Evolutionary conservation across 2,329 filamentous ascomycete species (phyloP), one percentile per base, ranked within the genome.

Genomic region (Fusarium secorum): DNA sequence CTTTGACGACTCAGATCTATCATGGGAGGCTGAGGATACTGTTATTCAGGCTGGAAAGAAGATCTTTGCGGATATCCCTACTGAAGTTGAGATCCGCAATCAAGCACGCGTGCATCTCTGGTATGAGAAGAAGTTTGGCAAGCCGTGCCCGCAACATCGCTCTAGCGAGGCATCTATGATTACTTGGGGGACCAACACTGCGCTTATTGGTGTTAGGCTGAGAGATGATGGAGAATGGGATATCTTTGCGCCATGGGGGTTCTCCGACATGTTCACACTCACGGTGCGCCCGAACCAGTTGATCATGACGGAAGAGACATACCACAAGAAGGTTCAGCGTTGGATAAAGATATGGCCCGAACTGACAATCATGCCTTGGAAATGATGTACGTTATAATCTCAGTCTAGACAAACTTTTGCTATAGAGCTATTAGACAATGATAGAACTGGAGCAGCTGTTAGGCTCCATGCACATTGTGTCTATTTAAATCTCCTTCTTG

Each of bases 71-170:
- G 78, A 76, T n/a, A 62, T 80, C 1, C 52, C 74, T 7, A 68
- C 73, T 3, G 75, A 80, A 30, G 75, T 82, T 3, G 80, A 82
- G 63, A 81, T 82, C 18, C 77, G 80, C 18, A 82, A 82, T 41
- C 80, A 82, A 54, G 80, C 80, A 5, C 76, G 80, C 13, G 80
- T 82, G 15, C 80, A 82, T 44, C 66, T 82, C 1, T 82, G 80
- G 80, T 82, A 81, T 24, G 71, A 70, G 52, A 42, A 74, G 35
- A 79, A 78, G 41, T 79, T 78, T 18, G 78, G 80, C 9, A 62
- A 68, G 0, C 68, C 74, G 3, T 81, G 79, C 30, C 70, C 80
- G 1, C 70, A 68, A 15, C 79, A 81, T 18, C 44, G 42, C 15
- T 79, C 77, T 1, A 73, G 74, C 0, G 80, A 82, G 35, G 76